These are phyloP conservation scores for Lipomyces spencermartinsiae DNA, from an alignment of 805 yeast genomes.

Conservation along the genomic window DNA sequence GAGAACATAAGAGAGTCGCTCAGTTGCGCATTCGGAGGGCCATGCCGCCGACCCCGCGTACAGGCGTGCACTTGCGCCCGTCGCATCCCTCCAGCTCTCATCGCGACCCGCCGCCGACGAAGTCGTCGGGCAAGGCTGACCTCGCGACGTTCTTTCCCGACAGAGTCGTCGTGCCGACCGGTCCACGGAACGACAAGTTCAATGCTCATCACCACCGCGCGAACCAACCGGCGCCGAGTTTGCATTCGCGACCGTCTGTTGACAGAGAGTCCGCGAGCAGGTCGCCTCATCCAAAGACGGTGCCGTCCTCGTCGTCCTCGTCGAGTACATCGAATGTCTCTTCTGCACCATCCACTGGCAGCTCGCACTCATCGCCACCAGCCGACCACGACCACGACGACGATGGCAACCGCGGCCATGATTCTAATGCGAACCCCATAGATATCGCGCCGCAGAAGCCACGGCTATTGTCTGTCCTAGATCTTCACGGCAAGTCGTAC, in stretches of 20 bases:
- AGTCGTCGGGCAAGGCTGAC: constrained; percentile 29
- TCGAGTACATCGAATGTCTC: not conserved
- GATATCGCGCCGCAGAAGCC: not conserved
- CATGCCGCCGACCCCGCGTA: constrained; percentile 16
- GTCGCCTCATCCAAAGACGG: constrained; percentile 13
- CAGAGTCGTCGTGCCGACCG: constrained; percentile 14
- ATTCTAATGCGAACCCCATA: not conserved
- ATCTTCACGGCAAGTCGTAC: constrained; percentile 46
- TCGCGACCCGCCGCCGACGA: not conserved
- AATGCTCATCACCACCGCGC: not conserved
- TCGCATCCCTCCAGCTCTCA: constrained; percentile 4
- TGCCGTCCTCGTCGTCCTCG: constrained; percentile 9
- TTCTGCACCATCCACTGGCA: constrained; percentile 10
- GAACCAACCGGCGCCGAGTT: not conserved
- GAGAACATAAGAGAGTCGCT: not conserved
- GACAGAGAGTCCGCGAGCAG: constrained; percentile 6
- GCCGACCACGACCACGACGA: not conserved
- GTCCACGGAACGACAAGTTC: not conserved
- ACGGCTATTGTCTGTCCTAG: constrained; percentile 19
- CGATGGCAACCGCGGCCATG: not conserved
- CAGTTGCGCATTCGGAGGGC: not conserved
- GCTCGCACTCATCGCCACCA: constrained; percentile 14
- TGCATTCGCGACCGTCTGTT: not conserved
- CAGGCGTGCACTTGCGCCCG: constrained; percentile 8
- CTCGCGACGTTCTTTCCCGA: constrained; percentile 38